Base-by-base conservation (phyloP, 2,329 filamentous ascomycete genomes). In the Cytospora piceicola region DNA sequence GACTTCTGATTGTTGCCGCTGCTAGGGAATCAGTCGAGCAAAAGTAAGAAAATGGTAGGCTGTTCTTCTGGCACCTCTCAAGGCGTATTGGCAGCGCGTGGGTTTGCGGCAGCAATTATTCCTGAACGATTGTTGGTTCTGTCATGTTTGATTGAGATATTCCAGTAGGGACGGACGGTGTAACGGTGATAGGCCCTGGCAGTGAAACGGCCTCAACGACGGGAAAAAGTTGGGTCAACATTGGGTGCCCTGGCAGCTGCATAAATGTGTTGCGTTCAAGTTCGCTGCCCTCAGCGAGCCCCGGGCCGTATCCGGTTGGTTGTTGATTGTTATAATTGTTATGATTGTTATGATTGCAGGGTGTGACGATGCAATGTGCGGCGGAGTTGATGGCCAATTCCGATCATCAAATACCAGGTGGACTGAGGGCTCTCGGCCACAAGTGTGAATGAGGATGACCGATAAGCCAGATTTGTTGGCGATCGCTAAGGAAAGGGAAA, bases 401-500 rank as follows among this genome's bases (percentile, higher is more conserved):
- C 8, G 46, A 24, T 49, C 46, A 49, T 24, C 46, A 49, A 24
- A 7, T 20, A 14, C 8, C 46, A 49, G 46, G n/a, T 22, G 46
- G n/a, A n/a, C n/a, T n/a, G n/a, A 7, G 20, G 12, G 6, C 20
- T n/a, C 46, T 49, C 46, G 46, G 46, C 22, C 46, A 49, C 46
- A 12, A 49, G 46, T n/a, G 14, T 49, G 46, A 49, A 49, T 63
- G 61, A 57, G 55, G 61, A 63, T 63, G 61, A 17, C 61, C 29
- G 36, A 42, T 46, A 54, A 63, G 53, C 61, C 42, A 51, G 53
- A 54, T 29, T 57, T 14, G 53, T 30, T 57, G 61, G 54, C 46
- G 42, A 63, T 57, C 61, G 29, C n/a, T n/a, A 29, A 46, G 61
- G 61, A n/a, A 7, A 29, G 53, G 61, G 61, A 63, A 63, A 63